Evolutionary conservation across 2,329 filamentous ascomycete genomes (phyloP).

Genomic region (Tolypocladium ophioglossoides): DNA sequence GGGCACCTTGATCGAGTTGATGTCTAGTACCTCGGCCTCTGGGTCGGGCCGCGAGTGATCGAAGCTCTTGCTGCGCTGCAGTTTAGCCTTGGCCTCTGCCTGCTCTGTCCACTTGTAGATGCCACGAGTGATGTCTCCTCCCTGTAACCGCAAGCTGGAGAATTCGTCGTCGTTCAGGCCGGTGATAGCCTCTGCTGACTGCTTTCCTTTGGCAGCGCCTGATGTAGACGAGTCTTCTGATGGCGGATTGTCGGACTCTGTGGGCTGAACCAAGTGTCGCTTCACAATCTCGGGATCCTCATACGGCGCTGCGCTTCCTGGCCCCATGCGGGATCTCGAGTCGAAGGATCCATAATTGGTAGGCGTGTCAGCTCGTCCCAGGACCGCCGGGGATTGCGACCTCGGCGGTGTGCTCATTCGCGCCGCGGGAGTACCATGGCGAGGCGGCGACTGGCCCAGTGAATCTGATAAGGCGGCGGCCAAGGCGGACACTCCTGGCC

Average conservation of each 20-base stretch:
- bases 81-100: slow-evolving; percentile 57
- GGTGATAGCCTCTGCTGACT: slow-evolving; percentile 27
- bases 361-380: slow-evolving; percentile 36
- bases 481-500: slow-evolving; percentile 77
- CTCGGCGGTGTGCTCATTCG: slow-evolving; percentile 47
- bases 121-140: slow-evolving; percentile 85
- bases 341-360: slow-evolving; percentile 85
- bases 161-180: slow-evolving; percentile 67
- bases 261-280: slow-evolving; percentile 71
- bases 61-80: slow-evolving; percentile 82
- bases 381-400: slow-evolving; percentile 26
- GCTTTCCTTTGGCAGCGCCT: slow-evolving; percentile 43
- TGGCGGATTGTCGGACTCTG: slow-evolving; percentile 31
- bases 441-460: slow-evolving; percentile 57
- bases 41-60: slow-evolving; percentile 65
- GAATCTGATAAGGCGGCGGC: slow-evolving; percentile 77
- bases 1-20: slow-evolving; percentile 82
- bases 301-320: slow-evolving; percentile 43
- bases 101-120: slow-evolving; percentile 97
- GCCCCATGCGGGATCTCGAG: slow-evolving; percentile 45
- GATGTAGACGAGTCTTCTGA: slow-evolving; percentile 35
- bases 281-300: slow-evolving; percentile 90
- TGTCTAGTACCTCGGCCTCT: slow-evolving; percentile 71
- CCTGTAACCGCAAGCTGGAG: slow-evolving; percentile 84
- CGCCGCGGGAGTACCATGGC: slow-evolving; percentile 55